Evolutionary conservation across 2,329 filamentous ascomycete genomes (phyloP).

Genomic region (Plenodomus tracheiphilus): DNA sequence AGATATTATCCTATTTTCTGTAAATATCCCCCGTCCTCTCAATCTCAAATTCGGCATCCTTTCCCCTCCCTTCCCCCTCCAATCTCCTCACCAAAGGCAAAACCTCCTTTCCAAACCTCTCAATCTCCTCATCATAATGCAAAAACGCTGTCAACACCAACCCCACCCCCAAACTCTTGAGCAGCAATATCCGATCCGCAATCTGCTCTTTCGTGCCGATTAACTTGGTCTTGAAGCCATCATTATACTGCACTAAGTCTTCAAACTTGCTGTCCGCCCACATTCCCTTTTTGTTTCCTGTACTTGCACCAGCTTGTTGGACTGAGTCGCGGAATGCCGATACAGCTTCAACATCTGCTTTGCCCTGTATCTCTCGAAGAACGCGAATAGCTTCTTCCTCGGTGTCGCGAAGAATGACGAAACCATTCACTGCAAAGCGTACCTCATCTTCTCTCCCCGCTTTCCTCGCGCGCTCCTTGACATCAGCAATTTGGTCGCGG

Average conservation of each 20-base stretch:
- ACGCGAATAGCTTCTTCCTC: slow-evolving; percentile 56
- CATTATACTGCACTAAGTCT: slow-evolving; percentile 59
- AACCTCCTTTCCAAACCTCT: slow-evolving; percentile 53
- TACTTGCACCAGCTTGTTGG: slow-evolving; percentile 54
- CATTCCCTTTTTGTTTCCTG: slow-evolving; percentile 56
- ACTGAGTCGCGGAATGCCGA: slow-evolving; percentile 55
- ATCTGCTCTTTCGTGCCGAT: slow-evolving; percentile 58
- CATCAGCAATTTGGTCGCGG: slow-evolving; percentile 54
- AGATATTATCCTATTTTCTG: too few relatives aligned
- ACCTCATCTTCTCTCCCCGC: slow-evolving; percentile 51
- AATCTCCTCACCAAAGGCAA: slow-evolving; percentile 53
- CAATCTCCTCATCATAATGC: slow-evolving; percentile 58
- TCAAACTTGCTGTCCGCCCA: slow-evolving; percentile 58
- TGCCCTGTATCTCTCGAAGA: slow-evolving; percentile 57
- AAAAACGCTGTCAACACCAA: slow-evolving; percentile 54
- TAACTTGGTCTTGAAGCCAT: slow-evolving; percentile 60
- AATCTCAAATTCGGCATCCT: slow-evolving; percentile 53
- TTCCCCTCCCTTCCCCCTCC: slow-evolving; percentile 54
- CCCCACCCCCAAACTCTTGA: slow-evolving; percentile 52
- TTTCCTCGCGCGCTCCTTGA: slow-evolving; percentile 51
- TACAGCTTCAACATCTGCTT: slow-evolving; percentile 56
- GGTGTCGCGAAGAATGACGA: slow-evolving; percentile 55
- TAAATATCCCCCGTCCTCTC: slow-evolving; percentile 54
- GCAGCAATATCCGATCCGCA: slow-evolving; percentile 53
- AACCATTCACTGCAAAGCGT: slow-evolving; percentile 56